A percentile compares a stretch with the other conserved stretches of the same genome.
phyloP scores from a whole-genome alignment of 164 flowering plant genomes.

The Taxillus chinensis region DNA sequence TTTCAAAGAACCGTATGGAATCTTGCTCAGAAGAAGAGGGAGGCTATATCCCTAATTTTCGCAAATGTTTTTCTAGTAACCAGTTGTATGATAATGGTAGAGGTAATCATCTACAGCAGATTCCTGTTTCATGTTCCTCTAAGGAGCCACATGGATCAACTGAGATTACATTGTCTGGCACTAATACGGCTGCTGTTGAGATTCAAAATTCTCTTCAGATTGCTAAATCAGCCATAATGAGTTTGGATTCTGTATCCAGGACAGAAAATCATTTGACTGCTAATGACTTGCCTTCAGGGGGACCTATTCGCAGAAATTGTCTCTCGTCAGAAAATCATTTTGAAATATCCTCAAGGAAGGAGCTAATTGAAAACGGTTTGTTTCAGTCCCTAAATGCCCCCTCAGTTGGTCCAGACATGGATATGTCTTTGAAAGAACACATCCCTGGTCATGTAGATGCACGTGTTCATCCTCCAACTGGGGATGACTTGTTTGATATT shows the following conservation, averaged over 20 bases:
- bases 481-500: constrained; percentile 67
- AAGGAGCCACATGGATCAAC: constrained; percentile 10
- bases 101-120: constrained; percentile 6
- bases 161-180: constrained; percentile 8
- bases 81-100: constrained; percentile 15
- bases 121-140: constrained; percentile 12
- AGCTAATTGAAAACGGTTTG: constrained; percentile 20
- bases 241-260: constrained; percentile 11
- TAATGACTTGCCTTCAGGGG: constrained; percentile 12
- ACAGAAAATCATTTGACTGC: constrained; percentile 7
- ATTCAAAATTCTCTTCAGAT: constrained; percentile 17
- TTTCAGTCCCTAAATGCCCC: constrained; percentile 25
- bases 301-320: not conserved
- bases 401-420: constrained; percentile 9
- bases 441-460: constrained; percentile 20
- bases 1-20: constrained; percentile 10
- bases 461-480: constrained; percentile 20
- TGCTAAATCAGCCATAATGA: constrained; percentile 12
- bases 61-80: constrained; percentile 11
- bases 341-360: constrained; percentile 11
- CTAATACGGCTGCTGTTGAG: constrained; percentile 8
- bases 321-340: constrained; percentile 2
- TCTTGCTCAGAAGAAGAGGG: constrained; percentile 13
- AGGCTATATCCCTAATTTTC: constrained; percentile 7
- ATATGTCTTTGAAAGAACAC: constrained; percentile 9